Base-by-base conservation (phyloP, 768 basidiomycete genomes). In the Tulasnella sp. region DNA sequence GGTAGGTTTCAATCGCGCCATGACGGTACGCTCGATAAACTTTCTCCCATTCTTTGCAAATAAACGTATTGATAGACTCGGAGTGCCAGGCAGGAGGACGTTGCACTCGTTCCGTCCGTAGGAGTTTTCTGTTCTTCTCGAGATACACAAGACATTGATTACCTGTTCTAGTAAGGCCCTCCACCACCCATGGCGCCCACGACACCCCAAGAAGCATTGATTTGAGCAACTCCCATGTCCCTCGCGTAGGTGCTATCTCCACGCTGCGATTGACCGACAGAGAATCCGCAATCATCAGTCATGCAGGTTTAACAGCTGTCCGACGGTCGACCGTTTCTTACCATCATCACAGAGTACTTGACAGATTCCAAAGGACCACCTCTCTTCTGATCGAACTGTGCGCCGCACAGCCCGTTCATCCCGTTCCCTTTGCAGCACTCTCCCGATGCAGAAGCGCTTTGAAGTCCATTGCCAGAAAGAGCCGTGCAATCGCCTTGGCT, bases 401-500 rank as follows among this genome's bases (percentile, higher is more conserved):
- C 36, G 11, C 69, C 69, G 29, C 69, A 70, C 6, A 70, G 19
- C 6, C 73, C 58, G 36, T 74, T 67, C 36, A 54, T 29, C 17
- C 73, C 58, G 36, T 37, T 74, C 0, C 73, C 73, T 40, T 58
- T 52, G 19, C 31, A 42, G 29, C 73, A 74, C 38, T 74, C 73
- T 15, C 73, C 73, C n/a, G 73, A 29, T 12, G 73, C 73, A 64
- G 54, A 74, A 7, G 45, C 52, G 19, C 73, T 52, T 37, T 67
- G 31, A 25, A 74, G 45, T 7, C 52, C 73, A 29, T 38, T 40
- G 1, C 73, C 73, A 3, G 45, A 54, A 11, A 38, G 54, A 31
- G 36, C 37, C 14, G 73, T 58, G 39, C 73, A 74, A 74, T 74
- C 73, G n/a, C 73, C 73, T 34, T 74, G 73, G 29, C 73, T 74